Evolutionary conservation across 2,329 filamentous ascomycete species (phyloP).

Genomic region (Xylariaceae sp.): DNA sequence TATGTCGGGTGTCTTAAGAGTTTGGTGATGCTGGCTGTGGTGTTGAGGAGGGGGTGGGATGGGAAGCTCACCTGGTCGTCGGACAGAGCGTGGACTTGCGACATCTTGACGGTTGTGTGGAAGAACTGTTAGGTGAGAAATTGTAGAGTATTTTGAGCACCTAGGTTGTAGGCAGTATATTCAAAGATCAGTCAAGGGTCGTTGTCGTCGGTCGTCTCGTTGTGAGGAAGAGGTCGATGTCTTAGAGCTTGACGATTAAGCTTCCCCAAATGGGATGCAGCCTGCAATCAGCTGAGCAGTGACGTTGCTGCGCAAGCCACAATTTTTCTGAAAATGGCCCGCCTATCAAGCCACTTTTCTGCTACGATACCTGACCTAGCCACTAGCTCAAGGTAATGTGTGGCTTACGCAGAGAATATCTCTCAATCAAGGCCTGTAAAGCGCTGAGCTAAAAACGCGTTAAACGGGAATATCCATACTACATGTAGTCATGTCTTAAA

Average conservation of each 20-base stretch:
- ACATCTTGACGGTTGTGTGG: constrained; percentile 62
- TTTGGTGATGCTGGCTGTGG: constrained; percentile 12
- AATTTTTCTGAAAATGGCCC: not conserved
- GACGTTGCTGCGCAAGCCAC: constrained; percentile 19
- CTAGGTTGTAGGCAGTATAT: constrained; percentile 5
- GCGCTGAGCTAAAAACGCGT: too few relatives aligned
- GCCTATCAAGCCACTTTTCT: too few relatives aligned
- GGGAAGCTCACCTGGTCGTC: constrained; percentile 77
- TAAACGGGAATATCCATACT: too few relatives aligned
- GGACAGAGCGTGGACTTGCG: constrained; percentile 88
- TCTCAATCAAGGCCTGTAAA: too few relatives aligned
- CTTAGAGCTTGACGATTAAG: too few relatives aligned
- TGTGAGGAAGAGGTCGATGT: too few relatives aligned
- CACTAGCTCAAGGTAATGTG: too few relatives aligned
- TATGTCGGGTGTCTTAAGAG: not conserved
- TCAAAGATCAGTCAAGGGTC: too few relatives aligned
- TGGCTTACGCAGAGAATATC: constrained; percentile 4
- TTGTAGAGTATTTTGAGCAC: not conserved
- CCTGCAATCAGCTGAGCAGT: constrained; percentile 5
- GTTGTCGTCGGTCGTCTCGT: too few relatives aligned
- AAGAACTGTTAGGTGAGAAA: constrained; percentile 12
- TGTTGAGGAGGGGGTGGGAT: constrained; percentile 13
- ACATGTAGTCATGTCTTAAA: too few relatives aligned
- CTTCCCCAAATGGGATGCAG: not conserved
- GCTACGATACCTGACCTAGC: too few relatives aligned